Conservation (phyloP, 345 rosid genomes). For the Cardamine occulta region DNA sequence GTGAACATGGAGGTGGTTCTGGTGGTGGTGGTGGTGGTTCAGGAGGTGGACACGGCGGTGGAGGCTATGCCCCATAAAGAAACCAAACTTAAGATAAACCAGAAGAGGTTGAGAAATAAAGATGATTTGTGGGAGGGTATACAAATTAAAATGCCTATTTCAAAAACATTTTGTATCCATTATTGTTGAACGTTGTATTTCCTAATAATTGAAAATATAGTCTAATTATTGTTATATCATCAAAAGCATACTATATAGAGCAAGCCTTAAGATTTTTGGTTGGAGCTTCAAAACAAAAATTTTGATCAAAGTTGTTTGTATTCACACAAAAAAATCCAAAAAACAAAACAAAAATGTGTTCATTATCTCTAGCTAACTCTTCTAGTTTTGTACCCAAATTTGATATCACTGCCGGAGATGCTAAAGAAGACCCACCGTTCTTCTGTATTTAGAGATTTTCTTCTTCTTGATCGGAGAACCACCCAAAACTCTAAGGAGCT, state of each 20-base stretch:
- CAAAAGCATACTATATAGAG: neutral
- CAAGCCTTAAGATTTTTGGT: conserved; percentile 10
- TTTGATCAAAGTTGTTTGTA: neutral
- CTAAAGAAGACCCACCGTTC: neutral
- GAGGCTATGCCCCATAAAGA: conserved; percentile 47
- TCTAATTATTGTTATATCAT: conserved; percentile 5
- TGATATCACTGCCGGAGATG: neutral
- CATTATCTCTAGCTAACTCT: conserved; percentile 17
- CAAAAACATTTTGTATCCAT: conserved; percentile 41
- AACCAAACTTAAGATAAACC: conserved; percentile 19
- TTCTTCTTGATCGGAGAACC: conserved; percentile 11
- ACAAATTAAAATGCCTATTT: conserved; percentile 35
- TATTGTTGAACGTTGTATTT: conserved; percentile 37
- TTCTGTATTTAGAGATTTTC: neutral
- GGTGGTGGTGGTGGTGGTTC: conserved; percentile 43
- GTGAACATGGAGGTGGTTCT: conserved; percentile 30
- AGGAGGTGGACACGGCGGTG: conserved; percentile 50
- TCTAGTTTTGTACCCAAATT: neutral
- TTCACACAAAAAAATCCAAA: conserved; percentile 19
- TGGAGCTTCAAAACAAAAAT: conserved; percentile 16
- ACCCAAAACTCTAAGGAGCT: conserved; percentile 45
- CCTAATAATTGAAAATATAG: conserved; percentile 30
- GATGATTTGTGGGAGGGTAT: conserved; percentile 39
- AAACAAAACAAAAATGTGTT: neutral
- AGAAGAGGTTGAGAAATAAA: conserved; percentile 29